phyloP scores from a whole-genome alignment of 495 filamentous ascomycete genomes.

The Penicillium ucsense region DNA sequence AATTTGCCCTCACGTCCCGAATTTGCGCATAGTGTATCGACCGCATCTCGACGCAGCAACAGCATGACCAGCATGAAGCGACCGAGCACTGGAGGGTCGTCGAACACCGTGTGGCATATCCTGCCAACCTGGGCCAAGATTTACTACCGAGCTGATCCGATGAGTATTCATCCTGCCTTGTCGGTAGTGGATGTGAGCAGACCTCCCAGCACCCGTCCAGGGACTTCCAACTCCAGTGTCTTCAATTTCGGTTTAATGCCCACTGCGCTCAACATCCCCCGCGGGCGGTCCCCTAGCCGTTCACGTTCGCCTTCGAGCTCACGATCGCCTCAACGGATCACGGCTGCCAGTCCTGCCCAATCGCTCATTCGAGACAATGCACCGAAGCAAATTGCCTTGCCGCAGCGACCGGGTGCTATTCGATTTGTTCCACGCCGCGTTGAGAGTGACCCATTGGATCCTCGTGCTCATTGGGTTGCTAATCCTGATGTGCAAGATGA shows the following conservation, averaged over 20 bases:
- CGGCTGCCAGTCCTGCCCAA: background rate
- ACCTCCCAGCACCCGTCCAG: conserved; percentile 20
- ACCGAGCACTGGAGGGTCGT: conserved; percentile 25
- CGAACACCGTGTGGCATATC: conserved; percentile 46
- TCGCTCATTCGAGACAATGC: background rate
- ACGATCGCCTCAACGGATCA: background rate
- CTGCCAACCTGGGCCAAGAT: conserved; percentile 37
- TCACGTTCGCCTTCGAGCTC: conserved; percentile 5
- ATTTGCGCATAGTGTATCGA: conserved; percentile 25
- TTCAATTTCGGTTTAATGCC: conserved; percentile 24
- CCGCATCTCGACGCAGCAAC: conserved; percentile 30
- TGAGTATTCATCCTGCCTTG: conserved; percentile 21
- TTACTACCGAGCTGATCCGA: conserved; percentile 36
- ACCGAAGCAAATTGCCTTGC: background rate
- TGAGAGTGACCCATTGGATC: conserved; percentile 32
- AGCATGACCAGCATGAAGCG: conserved; percentile 26
- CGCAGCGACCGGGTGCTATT: conserved; percentile 6
- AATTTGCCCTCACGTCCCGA: conserved; percentile 30
- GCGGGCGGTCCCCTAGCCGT: conserved; percentile 13
- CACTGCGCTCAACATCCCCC: conserved; percentile 17
- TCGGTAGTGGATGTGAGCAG: conserved; percentile 26
- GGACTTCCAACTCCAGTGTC: conserved; percentile 24
- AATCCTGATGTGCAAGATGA: conserved; percentile 16
- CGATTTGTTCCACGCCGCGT: conserved; percentile 12
- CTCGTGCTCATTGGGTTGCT: conserved; percentile 35